Evolutionary conservation across 1,284 basidiomycete species (phyloP).

Genomic region (Cryptococcus sp.): DNA sequence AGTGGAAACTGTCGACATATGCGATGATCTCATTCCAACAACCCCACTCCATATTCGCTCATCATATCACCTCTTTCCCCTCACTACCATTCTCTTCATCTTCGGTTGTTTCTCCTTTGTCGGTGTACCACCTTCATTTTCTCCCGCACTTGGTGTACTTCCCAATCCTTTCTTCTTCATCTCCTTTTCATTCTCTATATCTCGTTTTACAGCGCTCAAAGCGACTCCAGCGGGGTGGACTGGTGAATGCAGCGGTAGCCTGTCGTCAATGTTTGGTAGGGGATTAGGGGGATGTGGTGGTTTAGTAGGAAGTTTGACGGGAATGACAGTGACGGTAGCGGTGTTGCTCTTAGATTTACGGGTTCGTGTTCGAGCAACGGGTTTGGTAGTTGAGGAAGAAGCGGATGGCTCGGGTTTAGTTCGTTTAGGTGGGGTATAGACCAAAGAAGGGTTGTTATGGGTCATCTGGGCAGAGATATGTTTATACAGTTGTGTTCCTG

Average conservation of each 20-base stretch:
- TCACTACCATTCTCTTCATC: conserved; percentile 42
- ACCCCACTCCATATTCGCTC: background rate
- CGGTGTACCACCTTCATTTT: background rate
- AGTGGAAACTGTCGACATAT: too few species aligned
- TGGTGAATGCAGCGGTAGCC: conserved; percentile 44
- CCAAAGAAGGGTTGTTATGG: conserved; percentile 62
- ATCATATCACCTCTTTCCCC: conserved; percentile 28
- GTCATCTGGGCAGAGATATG: conserved; percentile 72
- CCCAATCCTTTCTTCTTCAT: conserved; percentile 40
- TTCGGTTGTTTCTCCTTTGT: conserved; percentile 33
- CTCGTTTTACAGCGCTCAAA: conserved; percentile 39
- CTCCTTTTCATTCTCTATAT: conserved; percentile 45
- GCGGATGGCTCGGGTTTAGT: background rate
- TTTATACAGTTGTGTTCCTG: conserved; percentile 79
- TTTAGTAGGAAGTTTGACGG: conserved; percentile 19
- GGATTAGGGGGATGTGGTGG: conserved; percentile 37
- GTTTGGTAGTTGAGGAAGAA: conserved; percentile 3
- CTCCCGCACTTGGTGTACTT: conserved; percentile 11
- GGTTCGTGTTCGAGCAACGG: background rate
- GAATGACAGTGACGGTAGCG: background rate
- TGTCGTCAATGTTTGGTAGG: conserved; percentile 40
- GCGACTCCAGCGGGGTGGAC: conserved; percentile 42
- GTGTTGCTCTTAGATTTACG: conserved; percentile 12
- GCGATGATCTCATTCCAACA: too few species aligned
- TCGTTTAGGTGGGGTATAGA: conserved; percentile 51